Conservation (phyloP, 176 grass and related monocot genomes). For the Rhipidocladum racemiflorum region DNA sequence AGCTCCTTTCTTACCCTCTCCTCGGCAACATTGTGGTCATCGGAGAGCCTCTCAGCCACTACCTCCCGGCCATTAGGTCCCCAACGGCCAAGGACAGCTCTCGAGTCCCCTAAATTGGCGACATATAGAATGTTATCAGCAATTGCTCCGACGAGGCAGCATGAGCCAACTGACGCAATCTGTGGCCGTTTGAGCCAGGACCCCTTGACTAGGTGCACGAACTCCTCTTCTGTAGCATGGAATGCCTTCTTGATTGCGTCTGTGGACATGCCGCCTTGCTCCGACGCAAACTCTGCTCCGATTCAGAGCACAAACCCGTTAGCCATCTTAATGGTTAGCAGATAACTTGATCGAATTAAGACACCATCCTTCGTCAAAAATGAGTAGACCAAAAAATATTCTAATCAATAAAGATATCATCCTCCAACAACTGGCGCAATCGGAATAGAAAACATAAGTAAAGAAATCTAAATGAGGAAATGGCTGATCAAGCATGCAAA, state of each 20-base stretch:
- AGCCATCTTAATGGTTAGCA: background rate
- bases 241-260: slow-evolving; percentile 38
- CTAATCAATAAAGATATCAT: background rate
- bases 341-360: background rate
- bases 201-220: slow-evolving; percentile 19
- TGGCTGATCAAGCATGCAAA: background rate
- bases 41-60: slow-evolving; percentile 10
- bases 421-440: background rate
- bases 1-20: slow-evolving; percentile 38
- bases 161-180: slow-evolving; percentile 32
- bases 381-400: background rate
- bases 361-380: background rate
- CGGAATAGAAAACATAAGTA: background rate
- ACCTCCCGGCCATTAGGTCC: background rate
- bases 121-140: slow-evolving; percentile 11
- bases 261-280: slow-evolving; percentile 27
- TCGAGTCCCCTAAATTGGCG: slow-evolving; percentile 43
- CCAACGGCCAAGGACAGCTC: slow-evolving; percentile 24
- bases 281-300: slow-evolving; percentile 3
- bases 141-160: slow-evolving; percentile 38
- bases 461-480: background rate
- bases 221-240: slow-evolving; percentile 34
- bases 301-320: background rate
- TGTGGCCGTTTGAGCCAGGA: slow-evolving; percentile 10
- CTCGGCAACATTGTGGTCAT: slow-evolving; percentile 36